Percentiles rank a stretch among this genome's conserved stretches.
Evolutionary conservation across 495 filamentous ascomycete genomes (phyloP).

Genomic region (Clohesyomyces aquaticus): DNA sequence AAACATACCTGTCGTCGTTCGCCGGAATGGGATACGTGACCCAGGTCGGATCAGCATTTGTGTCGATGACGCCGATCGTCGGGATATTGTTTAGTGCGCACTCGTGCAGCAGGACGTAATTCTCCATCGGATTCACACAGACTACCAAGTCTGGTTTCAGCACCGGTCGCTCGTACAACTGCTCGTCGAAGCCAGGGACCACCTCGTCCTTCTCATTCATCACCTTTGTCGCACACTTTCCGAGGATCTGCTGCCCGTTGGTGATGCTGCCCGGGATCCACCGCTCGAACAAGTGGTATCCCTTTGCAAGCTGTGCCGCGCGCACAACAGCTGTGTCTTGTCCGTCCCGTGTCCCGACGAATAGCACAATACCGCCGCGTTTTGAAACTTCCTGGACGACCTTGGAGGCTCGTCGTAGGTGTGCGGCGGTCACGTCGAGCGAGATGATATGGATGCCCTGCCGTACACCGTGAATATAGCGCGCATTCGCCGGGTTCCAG

Average conservation of each 20-base stretch:
- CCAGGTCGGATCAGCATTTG: slow-evolving; percentile 87
- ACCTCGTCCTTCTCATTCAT: slow-evolving; percentile 72
- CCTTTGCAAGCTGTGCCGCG: slow-evolving; percentile 75
- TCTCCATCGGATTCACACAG: slow-evolving; percentile 89
- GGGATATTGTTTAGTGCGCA: slow-evolving; percentile 86
- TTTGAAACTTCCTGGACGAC: slow-evolving; percentile 86
- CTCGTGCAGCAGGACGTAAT: slow-evolving; percentile 85
- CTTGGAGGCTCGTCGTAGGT: slow-evolving; percentile 86
- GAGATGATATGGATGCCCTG: slow-evolving; percentile 92
- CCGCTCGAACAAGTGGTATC: slow-evolving; percentile 88
- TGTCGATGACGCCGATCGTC: slow-evolving; percentile 94
- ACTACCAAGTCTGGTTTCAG: slow-evolving; percentile 90
- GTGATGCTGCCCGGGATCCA: slow-evolving; percentile 94
- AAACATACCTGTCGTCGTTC: slow-evolving; percentile 88
- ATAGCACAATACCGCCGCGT: slow-evolving; percentile 82
- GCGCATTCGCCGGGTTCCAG: slow-evolving; percentile 93
- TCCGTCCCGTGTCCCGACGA: slow-evolving; percentile 82
- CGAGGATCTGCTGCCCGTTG: slow-evolving; percentile 86
- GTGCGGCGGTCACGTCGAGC: slow-evolving; percentile 80
- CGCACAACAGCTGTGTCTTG: slow-evolving; percentile 78
- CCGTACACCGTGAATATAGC: slow-evolving; percentile 92
- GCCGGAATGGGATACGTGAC: slow-evolving; percentile 97
- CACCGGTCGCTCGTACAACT: slow-evolving; percentile 62
- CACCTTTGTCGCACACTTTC: slow-evolving; percentile 64
- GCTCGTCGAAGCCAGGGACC: slow-evolving; percentile 64